These are phyloP conservation scores for Chytriomyces sp. DNA, from an alignment of 192 early-diverging fungal species.

Conservation along the genomic window DNA sequence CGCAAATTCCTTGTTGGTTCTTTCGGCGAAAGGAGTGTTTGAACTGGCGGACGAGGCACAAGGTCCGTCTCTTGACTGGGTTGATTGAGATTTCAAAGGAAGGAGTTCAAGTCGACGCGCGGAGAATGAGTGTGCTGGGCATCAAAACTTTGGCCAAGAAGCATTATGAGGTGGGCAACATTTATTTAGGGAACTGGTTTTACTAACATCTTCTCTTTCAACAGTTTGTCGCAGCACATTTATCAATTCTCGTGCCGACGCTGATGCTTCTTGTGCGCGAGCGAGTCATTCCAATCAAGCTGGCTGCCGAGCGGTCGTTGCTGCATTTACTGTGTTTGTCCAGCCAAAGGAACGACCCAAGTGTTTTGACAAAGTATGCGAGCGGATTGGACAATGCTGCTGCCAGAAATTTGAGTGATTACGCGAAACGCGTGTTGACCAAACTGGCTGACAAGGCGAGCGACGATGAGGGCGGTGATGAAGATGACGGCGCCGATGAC, in stretches of 20 bases:
- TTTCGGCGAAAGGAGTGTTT: not conserved
- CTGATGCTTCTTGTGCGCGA: slow-evolving; percentile 78
- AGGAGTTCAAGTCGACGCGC: slow-evolving; percentile 39
- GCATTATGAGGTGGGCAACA: slow-evolving; percentile 40
- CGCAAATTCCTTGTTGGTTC: slow-evolving; percentile 1
- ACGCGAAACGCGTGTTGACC: slow-evolving; percentile 51
- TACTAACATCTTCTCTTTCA: slow-evolving; percentile 40
- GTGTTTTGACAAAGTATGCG: slow-evolving; percentile 48
- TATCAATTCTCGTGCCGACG: slow-evolving; percentile 63
- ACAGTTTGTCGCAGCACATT: slow-evolving; percentile 52
- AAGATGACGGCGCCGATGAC: slow-evolving; percentile 22
- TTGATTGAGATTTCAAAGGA: slow-evolving; percentile 20
- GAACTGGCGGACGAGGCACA: not conserved
- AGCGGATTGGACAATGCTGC: slow-evolving; percentile 42
- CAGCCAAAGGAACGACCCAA: slow-evolving; percentile 56
- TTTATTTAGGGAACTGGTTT: not conserved
- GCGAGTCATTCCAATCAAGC: slow-evolving; percentile 80
- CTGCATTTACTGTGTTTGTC: slow-evolving; percentile 63
- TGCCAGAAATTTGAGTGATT: slow-evolving; percentile 57
- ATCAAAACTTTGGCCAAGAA: slow-evolving; percentile 56
- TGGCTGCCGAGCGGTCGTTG: slow-evolving; percentile 83
- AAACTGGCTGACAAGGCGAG: slow-evolving; percentile 58
- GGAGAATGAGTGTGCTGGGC: slow-evolving; percentile 48
- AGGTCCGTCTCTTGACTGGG: not conserved
- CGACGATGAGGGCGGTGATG: slow-evolving; percentile 46